Evolutionary conservation across 805 yeast genomes (phyloP), one percentile per base, ranked within the genome.

Genomic region (Helenozyma baotianmanensis): DNA sequence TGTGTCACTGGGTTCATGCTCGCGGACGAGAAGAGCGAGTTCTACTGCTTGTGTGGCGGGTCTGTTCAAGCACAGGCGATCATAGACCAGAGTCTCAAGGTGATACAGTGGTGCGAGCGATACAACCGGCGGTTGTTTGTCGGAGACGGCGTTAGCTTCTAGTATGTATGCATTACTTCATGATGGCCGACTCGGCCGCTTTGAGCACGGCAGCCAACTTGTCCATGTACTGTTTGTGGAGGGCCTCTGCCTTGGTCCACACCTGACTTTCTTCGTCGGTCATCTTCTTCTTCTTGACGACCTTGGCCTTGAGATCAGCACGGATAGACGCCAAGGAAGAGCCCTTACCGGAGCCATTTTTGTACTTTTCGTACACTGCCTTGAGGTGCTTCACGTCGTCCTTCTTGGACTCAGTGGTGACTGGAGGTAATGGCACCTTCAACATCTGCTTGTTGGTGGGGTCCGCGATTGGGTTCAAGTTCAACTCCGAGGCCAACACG

Each of bases 381-480:
- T 87, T 88, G 53, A 86, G 62, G 9, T 72, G 70, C 50, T 78
- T 81, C 7, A 68, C 71, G 30, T 64, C 58, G 36, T 74, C 79
- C 40, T 65, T 60, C 64, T 74, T 79, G 17, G 80, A 64, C 36
- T 82, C 94, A 4, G 79, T 71, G 3, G 90, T 79, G 12, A 80
- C 72, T 16, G 87, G 78, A 11, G 95, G 94, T 38, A 88, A 63
- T 2, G 84, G 74, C 12, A 87, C 80, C 43, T 76, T 78, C 49
- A 90, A 64, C 21, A 80, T 69, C 57, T 82, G 94, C 21, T 80
- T 78, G 53, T 82, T 83, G 33, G 74, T 64, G 1, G 84, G 76
- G 38, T 86, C 89, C 14, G 67, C 68, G 51, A 82, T 89, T 1
- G 97, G 95, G 39, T 80, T 86, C 68, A 90, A 58, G 49, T 84